Evolutionary conservation across 2,329 filamentous ascomycete genomes (phyloP).

Genomic region (Phaeosphaeria sp.): DNA sequence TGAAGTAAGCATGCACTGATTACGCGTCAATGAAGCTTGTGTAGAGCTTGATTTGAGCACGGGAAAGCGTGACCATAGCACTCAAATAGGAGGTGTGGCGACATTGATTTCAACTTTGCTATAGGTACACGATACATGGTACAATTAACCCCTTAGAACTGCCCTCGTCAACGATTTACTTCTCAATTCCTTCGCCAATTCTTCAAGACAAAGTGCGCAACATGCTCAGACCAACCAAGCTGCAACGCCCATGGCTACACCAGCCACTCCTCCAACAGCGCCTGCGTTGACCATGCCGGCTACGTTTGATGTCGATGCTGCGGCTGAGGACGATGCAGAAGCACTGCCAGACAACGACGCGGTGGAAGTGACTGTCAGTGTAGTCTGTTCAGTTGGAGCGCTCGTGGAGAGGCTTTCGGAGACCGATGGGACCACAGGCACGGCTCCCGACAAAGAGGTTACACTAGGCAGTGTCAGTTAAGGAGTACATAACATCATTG

Average conservation of each 20-base stretch:
- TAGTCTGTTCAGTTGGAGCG: neutral
- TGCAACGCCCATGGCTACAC: slow-evolving; percentile 16
- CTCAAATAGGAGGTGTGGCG: neutral
- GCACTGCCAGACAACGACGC: too few species aligned
- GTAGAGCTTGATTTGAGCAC: neutral
- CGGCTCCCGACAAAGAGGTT: neutral
- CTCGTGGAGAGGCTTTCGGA: neutral
- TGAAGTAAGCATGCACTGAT: neutral
- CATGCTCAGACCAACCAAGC: slow-evolving; percentile 19
- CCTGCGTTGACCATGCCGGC: slow-evolving; percentile 6
- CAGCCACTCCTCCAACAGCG: slow-evolving; percentile 16
- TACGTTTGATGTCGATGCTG: slow-evolving; percentile 1
- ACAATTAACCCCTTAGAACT: neutral
- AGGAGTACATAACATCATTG: too few species aligned
- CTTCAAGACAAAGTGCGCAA: neutral
- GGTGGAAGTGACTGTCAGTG: neutral
- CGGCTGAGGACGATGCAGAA: neutral
- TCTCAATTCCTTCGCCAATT: neutral
- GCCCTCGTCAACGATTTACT: neutral
- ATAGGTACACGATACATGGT: neutral
- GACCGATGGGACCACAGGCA: neutral
- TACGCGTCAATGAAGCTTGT: slow-evolving; percentile 2
- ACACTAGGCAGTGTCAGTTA: neutral
- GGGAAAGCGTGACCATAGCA: neutral
- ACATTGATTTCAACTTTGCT: neutral